A percentile compares a stretch with the other conserved stretches of the same genome.
phyloP scores from a whole-genome alignment of 2,329 filamentous ascomycete species.

The Xenoacremonium recifei region DNA sequence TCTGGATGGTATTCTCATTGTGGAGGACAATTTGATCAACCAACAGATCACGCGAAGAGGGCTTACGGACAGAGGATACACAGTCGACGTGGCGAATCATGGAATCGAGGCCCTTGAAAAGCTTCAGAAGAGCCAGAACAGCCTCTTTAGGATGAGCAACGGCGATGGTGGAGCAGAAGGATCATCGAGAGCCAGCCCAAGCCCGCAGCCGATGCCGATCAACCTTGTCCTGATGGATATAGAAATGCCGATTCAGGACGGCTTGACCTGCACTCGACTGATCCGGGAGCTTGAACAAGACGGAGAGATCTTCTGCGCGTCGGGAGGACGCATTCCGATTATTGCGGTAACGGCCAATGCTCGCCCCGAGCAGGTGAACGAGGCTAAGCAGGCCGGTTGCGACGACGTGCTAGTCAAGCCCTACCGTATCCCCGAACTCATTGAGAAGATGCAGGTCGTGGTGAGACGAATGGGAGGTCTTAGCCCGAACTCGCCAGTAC shows the following conservation, averaged over 20 bases:
- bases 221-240: constrained; percentile 73
- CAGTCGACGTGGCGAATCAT: constrained; percentile 55
- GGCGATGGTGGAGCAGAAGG: not conserved
- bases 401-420: constrained; percentile 73
- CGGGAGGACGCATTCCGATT: constrained; percentile 55
- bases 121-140: constrained; percentile 28
- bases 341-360: constrained; percentile 70
- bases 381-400: constrained; percentile 50
- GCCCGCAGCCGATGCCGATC: constrained; percentile 36
- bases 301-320: constrained; percentile 45
- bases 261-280: constrained; percentile 61
- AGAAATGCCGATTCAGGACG: constrained; percentile 75
- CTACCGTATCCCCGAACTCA: constrained; percentile 61
- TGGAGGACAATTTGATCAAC: constrained; percentile 62
- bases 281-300: constrained; percentile 61
- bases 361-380: constrained; percentile 57
- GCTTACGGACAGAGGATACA: constrained; percentile 48
- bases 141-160: constrained; percentile 14
- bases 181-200: constrained; percentile 12
- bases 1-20: constrained; percentile 48
- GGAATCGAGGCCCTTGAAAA: constrained; percentile 55
- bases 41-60: constrained; percentile 55
- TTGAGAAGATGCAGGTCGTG: constrained; percentile 58
- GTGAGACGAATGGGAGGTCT: constrained; percentile 32
- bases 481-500: constrained; percentile 26